A percentile compares a stretch with the other conserved stretches of the same genome.
phyloP scores from a whole-genome alignment of 2,329 filamentous ascomycete species.

The Chalaropsis thielavioides region DNA sequence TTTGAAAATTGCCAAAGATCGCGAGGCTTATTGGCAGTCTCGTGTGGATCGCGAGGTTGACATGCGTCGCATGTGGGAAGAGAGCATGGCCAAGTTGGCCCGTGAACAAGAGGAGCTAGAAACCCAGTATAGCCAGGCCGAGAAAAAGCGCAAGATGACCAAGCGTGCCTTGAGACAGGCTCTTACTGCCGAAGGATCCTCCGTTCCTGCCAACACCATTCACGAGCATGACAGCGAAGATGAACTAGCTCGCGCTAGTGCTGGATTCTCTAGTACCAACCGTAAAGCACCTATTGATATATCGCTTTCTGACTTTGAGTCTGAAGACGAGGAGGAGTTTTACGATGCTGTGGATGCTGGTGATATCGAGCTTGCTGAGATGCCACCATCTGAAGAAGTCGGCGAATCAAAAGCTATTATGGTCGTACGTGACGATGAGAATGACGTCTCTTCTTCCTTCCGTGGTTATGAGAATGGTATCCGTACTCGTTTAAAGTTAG shows the following conservation, averaged over 20 bases:
- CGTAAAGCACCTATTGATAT: slow-evolving; percentile 15
- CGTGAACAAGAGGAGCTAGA: slow-evolving; percentile 87
- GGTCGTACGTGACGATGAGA: slow-evolving; percentile 25
- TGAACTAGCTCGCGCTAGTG: slow-evolving; percentile 8
- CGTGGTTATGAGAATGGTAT: slow-evolving; percentile 84
- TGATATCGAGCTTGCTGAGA: slow-evolving; percentile 64
- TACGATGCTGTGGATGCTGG: slow-evolving; percentile 94
- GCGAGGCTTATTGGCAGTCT: slow-evolving; percentile 95
- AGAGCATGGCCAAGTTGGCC: slow-evolving; percentile 96
- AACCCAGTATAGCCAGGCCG: slow-evolving; percentile 72
- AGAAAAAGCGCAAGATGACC: slow-evolving; percentile 76
- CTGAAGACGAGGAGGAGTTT: slow-evolving; percentile 80
- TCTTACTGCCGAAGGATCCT: slow-evolving; percentile 41
- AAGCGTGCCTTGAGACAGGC: slow-evolving; percentile 82
- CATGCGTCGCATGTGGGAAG: slow-evolving; percentile 92
- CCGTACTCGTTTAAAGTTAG: slow-evolving; percentile 66
- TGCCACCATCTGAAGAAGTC: slow-evolving; percentile 39
- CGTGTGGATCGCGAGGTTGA: slow-evolving; percentile 81
- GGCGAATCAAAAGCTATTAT: slow-evolving; percentile 24
- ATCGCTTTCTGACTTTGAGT: slow-evolving; percentile 59
- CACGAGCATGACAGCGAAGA: slow-evolving; percentile 25
- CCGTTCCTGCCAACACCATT: slow-evolving; percentile 22
- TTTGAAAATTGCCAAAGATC: slow-evolving; percentile 80
- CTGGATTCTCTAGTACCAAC: background rate
- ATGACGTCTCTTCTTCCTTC: slow-evolving; percentile 65